phyloP scores from a whole-genome alignment of 352 stramenopile genomes.

The Pythium volutum region DNA sequence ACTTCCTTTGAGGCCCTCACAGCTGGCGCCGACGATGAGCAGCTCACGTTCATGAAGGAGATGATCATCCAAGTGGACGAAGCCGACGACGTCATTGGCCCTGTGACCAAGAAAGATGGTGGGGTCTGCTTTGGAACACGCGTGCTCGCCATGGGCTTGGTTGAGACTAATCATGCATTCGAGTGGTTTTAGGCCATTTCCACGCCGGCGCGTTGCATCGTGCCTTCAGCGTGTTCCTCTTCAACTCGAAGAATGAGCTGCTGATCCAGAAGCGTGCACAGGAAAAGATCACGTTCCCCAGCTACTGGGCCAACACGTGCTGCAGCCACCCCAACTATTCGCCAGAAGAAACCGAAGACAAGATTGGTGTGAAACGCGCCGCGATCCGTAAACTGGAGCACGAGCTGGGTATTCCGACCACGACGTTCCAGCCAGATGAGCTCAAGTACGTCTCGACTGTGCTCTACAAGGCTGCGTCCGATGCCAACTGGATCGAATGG shows the following conservation, averaged over 20 bases:
- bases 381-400: conserved; percentile 98
- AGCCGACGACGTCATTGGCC: conserved; percentile 72
- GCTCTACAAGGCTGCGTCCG: conserved; percentile 94
- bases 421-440: conserved; percentile 70
- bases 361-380: conserved; percentile 87
- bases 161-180: not conserved
- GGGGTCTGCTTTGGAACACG: no score
- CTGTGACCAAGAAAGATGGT: conserved; percentile 88
- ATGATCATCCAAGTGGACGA: conserved; percentile 88
- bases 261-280: conserved; percentile 90
- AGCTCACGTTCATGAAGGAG: conserved; percentile 91
- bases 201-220: conserved; percentile 77
- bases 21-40: conserved; percentile 61
- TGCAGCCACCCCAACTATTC: conserved; percentile 97
- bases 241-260: conserved; percentile 84
- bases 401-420: conserved; percentile 94
- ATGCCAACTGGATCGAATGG: conserved; percentile 95
- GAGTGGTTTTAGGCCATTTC: conserved; percentile 47
- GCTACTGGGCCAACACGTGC: conserved; percentile 99
- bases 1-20: conserved; percentile 64
- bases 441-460: conserved; percentile 98
- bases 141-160: no score
- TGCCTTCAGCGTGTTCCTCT: conserved; percentile 86
- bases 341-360: conserved; percentile 84
- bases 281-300: conserved; percentile 99